These are phyloP conservation scores for Citrus mangshanensis DNA, from an alignment of 345 rosid genomes.

Conservation along the genomic window DNA sequence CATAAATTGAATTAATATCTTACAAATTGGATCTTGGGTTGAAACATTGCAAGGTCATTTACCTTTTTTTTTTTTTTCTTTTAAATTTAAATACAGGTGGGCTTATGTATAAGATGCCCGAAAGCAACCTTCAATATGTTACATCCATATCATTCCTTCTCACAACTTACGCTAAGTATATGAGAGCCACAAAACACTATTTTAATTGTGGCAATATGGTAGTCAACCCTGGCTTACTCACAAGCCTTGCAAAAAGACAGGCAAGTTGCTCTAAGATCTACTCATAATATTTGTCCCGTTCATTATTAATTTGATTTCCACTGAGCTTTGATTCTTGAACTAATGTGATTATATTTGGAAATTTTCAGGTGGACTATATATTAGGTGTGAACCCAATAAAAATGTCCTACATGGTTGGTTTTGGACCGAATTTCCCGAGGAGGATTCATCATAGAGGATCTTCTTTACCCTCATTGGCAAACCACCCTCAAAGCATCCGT, in stretches of 20 bases:
- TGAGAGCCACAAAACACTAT: slow-evolving; percentile 49
- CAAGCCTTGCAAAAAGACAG: slow-evolving; percentile 66
- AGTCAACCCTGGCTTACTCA: slow-evolving; percentile 50
- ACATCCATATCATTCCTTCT: slow-evolving; percentile 77
- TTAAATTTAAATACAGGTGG: slow-evolving; percentile 51
- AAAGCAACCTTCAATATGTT: slow-evolving; percentile 84
- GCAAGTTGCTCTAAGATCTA: slow-evolving; percentile 14
- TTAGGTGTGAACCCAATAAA: slow-evolving; percentile 67
- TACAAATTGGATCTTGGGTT: neutral
- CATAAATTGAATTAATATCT: neutral
- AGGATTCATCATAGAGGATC: slow-evolving; percentile 87
- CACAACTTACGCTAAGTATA: slow-evolving; percentile 85
- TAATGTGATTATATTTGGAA: neutral
- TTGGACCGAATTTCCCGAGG: slow-evolving; percentile 60
- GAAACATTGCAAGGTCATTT: neutral
- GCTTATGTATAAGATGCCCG: slow-evolving; percentile 67
- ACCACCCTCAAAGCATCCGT: slow-evolving; percentile 45
- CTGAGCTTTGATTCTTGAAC: no score
- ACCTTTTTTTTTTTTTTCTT: neutral
- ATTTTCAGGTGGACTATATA: slow-evolving; percentile 66
- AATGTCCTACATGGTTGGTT: slow-evolving; percentile 96
- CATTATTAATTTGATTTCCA: neutral
- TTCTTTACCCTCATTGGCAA: slow-evolving; percentile 59
- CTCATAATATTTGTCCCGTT: neutral
- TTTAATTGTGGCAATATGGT: slow-evolving; percentile 67